These are phyloP conservation scores for Aspergillus asperescens DNA, from an alignment of 495 filamentous ascomycete species.

Conservation along the genomic window DNA sequence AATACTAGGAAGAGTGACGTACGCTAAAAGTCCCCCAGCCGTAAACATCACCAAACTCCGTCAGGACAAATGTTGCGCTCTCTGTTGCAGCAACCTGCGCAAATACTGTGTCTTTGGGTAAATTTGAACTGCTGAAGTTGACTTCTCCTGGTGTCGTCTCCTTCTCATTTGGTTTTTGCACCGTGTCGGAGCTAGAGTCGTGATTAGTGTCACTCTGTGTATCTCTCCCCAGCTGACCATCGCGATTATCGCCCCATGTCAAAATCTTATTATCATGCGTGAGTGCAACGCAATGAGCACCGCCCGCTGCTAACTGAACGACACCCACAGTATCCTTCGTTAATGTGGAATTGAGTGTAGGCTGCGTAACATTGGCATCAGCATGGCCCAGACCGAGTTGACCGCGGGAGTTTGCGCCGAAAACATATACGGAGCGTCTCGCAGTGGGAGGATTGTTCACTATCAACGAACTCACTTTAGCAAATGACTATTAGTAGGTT, in stretches of 20 bases:
- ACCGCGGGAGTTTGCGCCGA: slow-evolving; percentile 42
- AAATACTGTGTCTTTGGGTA: slow-evolving; percentile 51
- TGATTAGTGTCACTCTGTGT: slow-evolving; percentile 24
- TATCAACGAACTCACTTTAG: slow-evolving; percentile 12
- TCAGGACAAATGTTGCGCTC: slow-evolving; percentile 58
- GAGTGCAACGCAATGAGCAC: slow-evolving; percentile 61
- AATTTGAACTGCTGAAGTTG: slow-evolving; percentile 24
- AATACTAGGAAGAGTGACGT: too few relatives aligned
- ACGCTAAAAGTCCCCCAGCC: slow-evolving; percentile 71
- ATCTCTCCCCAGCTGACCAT: slow-evolving; percentile 60
- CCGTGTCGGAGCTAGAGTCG: not conserved
- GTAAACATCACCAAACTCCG: slow-evolving; percentile 58
- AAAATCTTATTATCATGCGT: slow-evolving; percentile 60
- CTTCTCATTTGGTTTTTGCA: not conserved
- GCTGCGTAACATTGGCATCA: slow-evolving; percentile 44
- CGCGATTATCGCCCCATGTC: slow-evolving; percentile 70
- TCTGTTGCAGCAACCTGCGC: slow-evolving; percentile 57
- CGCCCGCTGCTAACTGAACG: slow-evolving; percentile 58
- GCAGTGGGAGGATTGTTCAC: slow-evolving; percentile 34
- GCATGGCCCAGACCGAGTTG: slow-evolving; percentile 50
- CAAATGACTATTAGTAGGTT: not conserved
- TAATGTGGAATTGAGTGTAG: slow-evolving; percentile 45
- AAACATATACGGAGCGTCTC: slow-evolving; percentile 46
- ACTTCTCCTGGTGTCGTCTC: slow-evolving; percentile 32
- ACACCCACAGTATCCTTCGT: slow-evolving; percentile 44